Evolutionary conservation across 306 rosid species (phyloP).

Genomic region (Prunus dulcis): DNA sequence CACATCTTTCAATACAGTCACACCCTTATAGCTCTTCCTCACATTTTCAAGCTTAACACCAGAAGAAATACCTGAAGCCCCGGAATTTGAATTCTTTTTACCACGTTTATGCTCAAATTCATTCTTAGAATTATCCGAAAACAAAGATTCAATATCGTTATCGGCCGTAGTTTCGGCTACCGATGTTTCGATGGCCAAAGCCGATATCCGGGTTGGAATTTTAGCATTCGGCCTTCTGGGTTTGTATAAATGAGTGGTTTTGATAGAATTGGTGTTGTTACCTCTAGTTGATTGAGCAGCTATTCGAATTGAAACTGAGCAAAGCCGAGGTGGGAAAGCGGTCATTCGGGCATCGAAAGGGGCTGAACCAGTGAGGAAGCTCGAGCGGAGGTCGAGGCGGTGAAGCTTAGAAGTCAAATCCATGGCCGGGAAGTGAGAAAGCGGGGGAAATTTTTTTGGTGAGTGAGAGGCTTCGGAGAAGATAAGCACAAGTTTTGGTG

Average conservation of each 20-base stretch:
- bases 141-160: conserved; percentile 70
- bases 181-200: conserved; percentile 48
- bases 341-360: conserved; percentile 42
- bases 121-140: conserved; percentile 38
- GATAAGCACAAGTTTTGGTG: too few species aligned
- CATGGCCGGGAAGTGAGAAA: conserved; percentile 31
- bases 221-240: conserved; percentile 22
- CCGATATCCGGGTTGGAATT: conserved; percentile 30
- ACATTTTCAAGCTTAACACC: conserved; percentile 80
- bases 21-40: conserved; percentile 70
- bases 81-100: conserved; percentile 39
- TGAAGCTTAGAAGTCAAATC: conserved; percentile 66
- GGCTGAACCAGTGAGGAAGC: conserved; percentile 56
- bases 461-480: too few species aligned
- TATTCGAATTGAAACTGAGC: conserved; percentile 23
- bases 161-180: conserved; percentile 33
- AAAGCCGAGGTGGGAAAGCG: conserved; percentile 25
- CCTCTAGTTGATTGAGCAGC: conserved; percentile 29
- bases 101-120: conserved; percentile 40
- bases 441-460: too few species aligned
- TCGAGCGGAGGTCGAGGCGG: conserved; percentile 59
- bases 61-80: conserved; percentile 75
- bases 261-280: conserved; percentile 27
- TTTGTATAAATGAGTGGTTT: conserved; percentile 19
- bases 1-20: conserved; percentile 68